Percentiles rank a stretch among this genome's conserved stretches.
phyloP scores from a whole-genome alignment of 495 filamentous ascomycete species.

The Trichoderma asperelloides region DNA sequence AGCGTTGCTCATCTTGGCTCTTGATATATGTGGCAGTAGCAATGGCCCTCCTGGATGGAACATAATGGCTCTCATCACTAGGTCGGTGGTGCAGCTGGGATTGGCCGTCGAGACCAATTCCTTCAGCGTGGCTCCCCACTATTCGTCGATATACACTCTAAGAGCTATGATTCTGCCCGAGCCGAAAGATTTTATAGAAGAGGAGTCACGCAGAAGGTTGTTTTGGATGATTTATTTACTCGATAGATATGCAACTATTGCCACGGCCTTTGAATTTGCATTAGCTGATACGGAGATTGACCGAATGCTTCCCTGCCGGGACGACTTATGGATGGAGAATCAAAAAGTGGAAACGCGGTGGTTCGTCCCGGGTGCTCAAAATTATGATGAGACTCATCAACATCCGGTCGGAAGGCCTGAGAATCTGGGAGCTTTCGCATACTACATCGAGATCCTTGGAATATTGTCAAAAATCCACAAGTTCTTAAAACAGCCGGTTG shows the following conservation, averaged over 20 bases:
- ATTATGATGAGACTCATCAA: constrained; percentile 34
- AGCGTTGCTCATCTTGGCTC: constrained; percentile 71
- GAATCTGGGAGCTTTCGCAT: constrained; percentile 75
- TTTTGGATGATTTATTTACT: constrained; percentile 93
- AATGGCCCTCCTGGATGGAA: constrained; percentile 88
- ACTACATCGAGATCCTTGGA: constrained; percentile 78
- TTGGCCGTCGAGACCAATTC: constrained; percentile 73
- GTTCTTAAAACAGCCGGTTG: constrained; percentile 79
- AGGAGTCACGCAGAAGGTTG: constrained; percentile 69
- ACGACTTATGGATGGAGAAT: constrained; percentile 77
- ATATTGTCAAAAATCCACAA: constrained; percentile 78
- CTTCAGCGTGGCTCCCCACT: constrained; percentile 61
- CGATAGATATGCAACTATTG: constrained; percentile 79
- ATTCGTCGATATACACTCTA: constrained; percentile 74
- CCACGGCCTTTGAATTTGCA: constrained; percentile 84
- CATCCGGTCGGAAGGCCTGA: constrained; percentile 62
- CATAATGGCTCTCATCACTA: constrained; percentile 74
- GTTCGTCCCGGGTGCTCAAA: constrained; percentile 51
- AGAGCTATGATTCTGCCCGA: constrained; percentile 75
- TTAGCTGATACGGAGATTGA: constrained; percentile 84
- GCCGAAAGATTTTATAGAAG: constrained; percentile 75
- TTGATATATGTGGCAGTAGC: constrained; percentile 69
- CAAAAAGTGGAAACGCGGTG: constrained; percentile 74
- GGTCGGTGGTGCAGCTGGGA: constrained; percentile 77
- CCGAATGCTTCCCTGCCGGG: constrained; percentile 73